A percentile compares a stretch with the other conserved stretches of the same genome.
Conservation (phyloP, 2,329 filamentous ascomycete genomes). For the Sporothrix dimorphospora region DNA sequence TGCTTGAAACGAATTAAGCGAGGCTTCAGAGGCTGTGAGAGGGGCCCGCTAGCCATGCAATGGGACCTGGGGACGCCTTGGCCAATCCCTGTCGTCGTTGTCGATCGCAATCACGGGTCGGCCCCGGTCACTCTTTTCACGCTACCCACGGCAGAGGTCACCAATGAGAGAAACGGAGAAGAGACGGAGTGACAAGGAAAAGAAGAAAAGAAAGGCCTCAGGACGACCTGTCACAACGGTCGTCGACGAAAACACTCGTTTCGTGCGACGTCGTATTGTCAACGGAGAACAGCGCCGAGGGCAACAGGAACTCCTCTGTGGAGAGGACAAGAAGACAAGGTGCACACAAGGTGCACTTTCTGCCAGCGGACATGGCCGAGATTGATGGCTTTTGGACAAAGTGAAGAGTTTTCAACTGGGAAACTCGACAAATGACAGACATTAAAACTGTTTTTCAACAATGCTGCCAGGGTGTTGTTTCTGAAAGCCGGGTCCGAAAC, state of each 20-base stretch:
- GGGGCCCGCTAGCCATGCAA: background rate
- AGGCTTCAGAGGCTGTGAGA: background rate
- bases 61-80: background rate
- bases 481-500: constrained; percentile 1
- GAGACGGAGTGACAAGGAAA: background rate
- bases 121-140: constrained; percentile 18
- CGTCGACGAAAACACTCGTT: background rate
- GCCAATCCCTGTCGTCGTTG: background rate
- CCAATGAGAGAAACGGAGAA: background rate
- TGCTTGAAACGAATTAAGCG: too few relatives aligned
- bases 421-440: background rate
- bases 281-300: background rate
- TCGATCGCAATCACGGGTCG: constrained; percentile 19
- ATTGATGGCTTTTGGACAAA: too few relatives aligned
- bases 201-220: background rate
- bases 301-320: too few relatives aligned
- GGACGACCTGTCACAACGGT: background rate
- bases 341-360: too few relatives aligned
- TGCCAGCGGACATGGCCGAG: too few relatives aligned
- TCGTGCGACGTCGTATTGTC: background rate
- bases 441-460: background rate
- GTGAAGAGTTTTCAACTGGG: background rate
- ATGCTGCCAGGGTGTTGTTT: background rate
- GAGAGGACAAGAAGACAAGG: too few relatives aligned
- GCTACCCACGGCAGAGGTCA: background rate